These are phyloP conservation scores for Theileria sp. DNA, from an alignment of 169 alveolate genomes.

Conservation along the genomic window DNA sequence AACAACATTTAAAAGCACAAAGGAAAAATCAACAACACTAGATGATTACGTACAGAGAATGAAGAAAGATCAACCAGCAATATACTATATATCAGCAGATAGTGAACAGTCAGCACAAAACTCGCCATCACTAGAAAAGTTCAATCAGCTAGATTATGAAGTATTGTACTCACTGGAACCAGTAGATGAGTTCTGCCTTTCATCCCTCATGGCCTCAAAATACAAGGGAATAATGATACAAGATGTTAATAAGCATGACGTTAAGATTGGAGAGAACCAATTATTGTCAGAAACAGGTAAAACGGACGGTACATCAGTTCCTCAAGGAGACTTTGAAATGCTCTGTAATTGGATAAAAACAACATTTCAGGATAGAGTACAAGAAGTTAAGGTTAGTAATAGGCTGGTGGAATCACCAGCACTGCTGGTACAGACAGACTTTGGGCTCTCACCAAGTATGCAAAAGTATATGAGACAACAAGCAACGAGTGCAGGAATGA, in stretches of 20 bases:
- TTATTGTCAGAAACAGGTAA: slow-evolving; percentile 19
- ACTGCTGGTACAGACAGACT: slow-evolving; percentile 88
- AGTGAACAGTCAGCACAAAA: slow-evolving; percentile 84
- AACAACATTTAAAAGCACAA: slow-evolving; percentile 86
- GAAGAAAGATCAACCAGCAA: slow-evolving; percentile 90
- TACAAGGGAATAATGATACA: slow-evolving; percentile 88
- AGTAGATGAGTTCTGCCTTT: slow-evolving; percentile 93
- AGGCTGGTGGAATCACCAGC: slow-evolving; percentile 91
- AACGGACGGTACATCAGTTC: not conserved
- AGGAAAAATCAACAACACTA: slow-evolving; percentile 79
- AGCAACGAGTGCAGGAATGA: slow-evolving; percentile 91
- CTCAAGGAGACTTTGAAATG: slow-evolving; percentile 76
- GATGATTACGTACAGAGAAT: slow-evolving; percentile 91
- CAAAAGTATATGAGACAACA: slow-evolving; percentile 93
- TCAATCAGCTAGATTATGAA: slow-evolving; percentile 89
- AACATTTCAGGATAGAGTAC: slow-evolving; percentile 82
- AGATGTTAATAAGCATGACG: slow-evolving; percentile 92
- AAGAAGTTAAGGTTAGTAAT: slow-evolving; percentile 85
- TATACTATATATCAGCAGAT: slow-evolving; percentile 93
- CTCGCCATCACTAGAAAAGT: slow-evolving; percentile 91
- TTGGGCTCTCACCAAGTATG: slow-evolving; percentile 95
- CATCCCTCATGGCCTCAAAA: slow-evolving; percentile 85
- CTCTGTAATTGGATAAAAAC: slow-evolving; percentile 88
- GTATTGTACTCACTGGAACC: slow-evolving; percentile 93
- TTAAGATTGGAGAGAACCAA: slow-evolving; percentile 82